Percentiles rank a stretch among this genome's conserved stretches.
Conservation (phyloP, 768 basidiomycete species). For the Termitomyces sp. region DNA sequence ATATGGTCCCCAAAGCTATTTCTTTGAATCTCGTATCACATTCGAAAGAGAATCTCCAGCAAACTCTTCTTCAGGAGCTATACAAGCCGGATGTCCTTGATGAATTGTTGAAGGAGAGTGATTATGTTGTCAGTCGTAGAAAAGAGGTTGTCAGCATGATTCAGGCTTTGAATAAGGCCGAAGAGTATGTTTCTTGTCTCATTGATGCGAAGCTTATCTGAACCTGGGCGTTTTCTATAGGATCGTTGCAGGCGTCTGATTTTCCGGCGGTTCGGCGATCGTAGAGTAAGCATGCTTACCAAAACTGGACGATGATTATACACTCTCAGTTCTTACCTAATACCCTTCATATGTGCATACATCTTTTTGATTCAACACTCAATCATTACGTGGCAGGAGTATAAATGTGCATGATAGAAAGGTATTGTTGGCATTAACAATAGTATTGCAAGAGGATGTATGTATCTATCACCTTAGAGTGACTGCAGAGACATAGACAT, state of each 20-base stretch:
- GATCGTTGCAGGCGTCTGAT: conserved; percentile 59
- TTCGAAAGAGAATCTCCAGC: conserved; percentile 92
- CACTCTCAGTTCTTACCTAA: conserved; percentile 17
- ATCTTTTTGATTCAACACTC: conserved; percentile 13
- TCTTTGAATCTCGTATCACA: conserved; percentile 85
- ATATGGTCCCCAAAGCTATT: conserved; percentile 98
- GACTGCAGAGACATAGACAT: background rate
- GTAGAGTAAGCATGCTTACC: conserved; percentile 17
- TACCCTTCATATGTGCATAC: conserved; percentile 22
- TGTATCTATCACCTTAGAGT: background rate
- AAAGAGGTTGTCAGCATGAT: conserved; percentile 96
- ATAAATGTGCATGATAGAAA: background rate
- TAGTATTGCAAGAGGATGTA: background rate
- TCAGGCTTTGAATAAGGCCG: conserved; percentile 91
- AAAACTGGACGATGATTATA: conserved; percentile 20
- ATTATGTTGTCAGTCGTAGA: conserved; percentile 81
- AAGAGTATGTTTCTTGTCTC: conserved; percentile 60
- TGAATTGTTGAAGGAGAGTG: conserved; percentile 92
- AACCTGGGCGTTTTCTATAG: conserved; percentile 20
- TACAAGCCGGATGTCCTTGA: conserved; percentile 97
- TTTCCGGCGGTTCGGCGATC: background rate
- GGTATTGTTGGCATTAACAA: background rate
- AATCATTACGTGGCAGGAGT: background rate
- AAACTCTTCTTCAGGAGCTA: conserved; percentile 89
- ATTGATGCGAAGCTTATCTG: conserved; percentile 4